phyloP scores from a whole-genome alignment of 805 yeast species.

The Candida sithepensis region DNA sequence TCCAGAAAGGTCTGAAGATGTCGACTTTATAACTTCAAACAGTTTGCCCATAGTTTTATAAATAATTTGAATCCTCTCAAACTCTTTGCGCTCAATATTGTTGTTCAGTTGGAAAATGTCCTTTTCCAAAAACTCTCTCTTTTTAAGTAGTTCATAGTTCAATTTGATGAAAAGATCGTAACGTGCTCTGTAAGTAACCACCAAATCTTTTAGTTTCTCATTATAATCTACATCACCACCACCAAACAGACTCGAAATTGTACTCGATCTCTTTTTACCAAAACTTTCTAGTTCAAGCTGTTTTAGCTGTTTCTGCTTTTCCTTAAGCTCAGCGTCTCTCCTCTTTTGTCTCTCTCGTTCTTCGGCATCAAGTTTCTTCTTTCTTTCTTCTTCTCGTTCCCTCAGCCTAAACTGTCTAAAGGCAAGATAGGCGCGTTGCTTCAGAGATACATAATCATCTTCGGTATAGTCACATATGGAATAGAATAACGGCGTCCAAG shows the following conservation, averaged over 20 bases:
- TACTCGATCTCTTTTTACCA: conserved; percentile 3
- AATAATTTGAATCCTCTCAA: conserved; percentile 12
- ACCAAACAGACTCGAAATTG: conserved; percentile 3
- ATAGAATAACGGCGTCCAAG: conserved; percentile 16
- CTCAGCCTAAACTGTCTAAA: neutral
- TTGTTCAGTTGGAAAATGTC: conserved; percentile 11
- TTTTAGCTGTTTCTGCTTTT: neutral
- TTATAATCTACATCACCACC: conserved; percentile 1
- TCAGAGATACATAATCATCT: neutral
- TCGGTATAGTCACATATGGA: conserved; percentile 8
- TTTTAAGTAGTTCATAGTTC: conserved; percentile 4
- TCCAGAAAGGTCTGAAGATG: neutral
- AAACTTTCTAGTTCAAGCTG: neutral
- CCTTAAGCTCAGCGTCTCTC: neutral
- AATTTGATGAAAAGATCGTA: conserved; percentile 6
- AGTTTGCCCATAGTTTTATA: conserved; percentile 7
- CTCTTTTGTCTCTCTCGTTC: neutral
- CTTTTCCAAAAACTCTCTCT: conserved; percentile 11
- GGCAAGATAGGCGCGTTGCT: conserved; percentile 2
- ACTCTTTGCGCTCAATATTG: conserved; percentile 15
- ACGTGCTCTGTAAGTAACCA: conserved; percentile 5
- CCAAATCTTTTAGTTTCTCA: neutral
- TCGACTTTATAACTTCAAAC: conserved; percentile 2
- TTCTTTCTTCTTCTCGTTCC: conserved; percentile 2
- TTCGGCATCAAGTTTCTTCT: neutral